Evolutionary conservation across 306 rosid species (phyloP).

Genomic region (Fragaria nilgerrensis): DNA sequence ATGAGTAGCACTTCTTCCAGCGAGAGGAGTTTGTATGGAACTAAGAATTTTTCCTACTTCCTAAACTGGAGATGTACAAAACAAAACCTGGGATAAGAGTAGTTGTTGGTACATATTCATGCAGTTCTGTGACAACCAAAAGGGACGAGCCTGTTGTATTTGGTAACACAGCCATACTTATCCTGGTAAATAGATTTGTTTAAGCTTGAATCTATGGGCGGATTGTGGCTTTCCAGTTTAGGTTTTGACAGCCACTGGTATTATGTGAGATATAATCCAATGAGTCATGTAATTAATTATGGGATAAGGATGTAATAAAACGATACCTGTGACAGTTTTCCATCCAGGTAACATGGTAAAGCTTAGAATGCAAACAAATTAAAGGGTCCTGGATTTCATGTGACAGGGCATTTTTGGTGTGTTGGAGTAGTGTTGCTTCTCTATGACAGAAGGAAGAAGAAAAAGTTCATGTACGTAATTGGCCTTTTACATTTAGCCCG

Average conservation of each 20-base stretch:
- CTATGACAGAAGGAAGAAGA: not conserved
- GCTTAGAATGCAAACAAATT: not conserved
- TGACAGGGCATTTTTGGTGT: not conserved
- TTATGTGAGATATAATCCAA: not conserved
- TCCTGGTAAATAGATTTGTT: not conserved
- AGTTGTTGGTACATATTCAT: not conserved
- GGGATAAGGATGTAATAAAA: constrained; percentile 5
- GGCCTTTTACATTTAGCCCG: not conserved
- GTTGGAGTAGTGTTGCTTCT: not conserved
- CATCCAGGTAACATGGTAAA: not conserved
- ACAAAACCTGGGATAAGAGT: not conserved
- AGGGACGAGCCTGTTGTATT: not conserved
- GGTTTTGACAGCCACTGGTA: not conserved
- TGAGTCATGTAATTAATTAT: not conserved
- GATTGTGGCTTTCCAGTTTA: not conserved
- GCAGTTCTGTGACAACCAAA: not conserved
- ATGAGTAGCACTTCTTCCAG: not conserved
- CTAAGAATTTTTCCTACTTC: not conserved
- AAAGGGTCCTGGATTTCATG: not conserved
- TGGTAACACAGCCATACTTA: not conserved
- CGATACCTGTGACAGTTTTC: constrained; percentile 1
- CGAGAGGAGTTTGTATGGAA: not conserved
- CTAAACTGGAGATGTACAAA: not conserved
- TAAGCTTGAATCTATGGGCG: not conserved
- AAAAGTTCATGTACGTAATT: not conserved